Base-by-base conservation (phyloP, 306 rosid genomes). In the Dalbergia cochinchinensis region DNA sequence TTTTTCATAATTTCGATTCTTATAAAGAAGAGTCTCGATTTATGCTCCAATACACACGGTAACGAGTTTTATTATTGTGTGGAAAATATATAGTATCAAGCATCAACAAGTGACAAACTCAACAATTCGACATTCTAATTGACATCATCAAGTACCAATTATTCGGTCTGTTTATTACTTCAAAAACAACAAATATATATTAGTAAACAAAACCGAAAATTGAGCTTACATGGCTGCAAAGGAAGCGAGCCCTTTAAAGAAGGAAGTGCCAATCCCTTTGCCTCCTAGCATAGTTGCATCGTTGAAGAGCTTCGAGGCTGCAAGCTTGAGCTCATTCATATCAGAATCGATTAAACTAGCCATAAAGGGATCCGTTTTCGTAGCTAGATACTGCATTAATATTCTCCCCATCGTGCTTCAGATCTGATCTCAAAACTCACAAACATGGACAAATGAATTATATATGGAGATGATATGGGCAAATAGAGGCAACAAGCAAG, bases 181-280 rank as follows among this genome's bases (percentile, higher is more conserved):
- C n/a, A 5, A 9, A 33, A 31, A 16, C 48, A 70, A 67, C 37
- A 44, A 5, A 44, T 44, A 41, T 64, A 64, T 11, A 58, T 26
- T 26, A 22, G 69, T 15, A 13, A 42, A 42, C 0, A 41, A 53
- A 16, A 54, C 8, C 1, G 37, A 39, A 76, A 65, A 1, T 44
- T 57, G 42, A 78, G 54, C 77, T 78, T 82, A 91, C 97, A 94
- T 90, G 61, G 98, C 97, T 76, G 92, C 83, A 72, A 91, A 51
- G 34, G 89, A 78, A 70, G 98, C 94, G 42, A 93, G 18, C 90
- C 94, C 88, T 77, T 84, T 80, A 44, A 93, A 83, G 41, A 88
- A 80, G 39, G 90, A 42, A 61, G 75, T 41, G 44, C 88, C 90
- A 13, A 88, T 34, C 14, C 90, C 92, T 41, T 61, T 61, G 83